Conservation (phyloP, 2,329 filamentous ascomycete genomes). For the Fusarium nurragi region DNA sequence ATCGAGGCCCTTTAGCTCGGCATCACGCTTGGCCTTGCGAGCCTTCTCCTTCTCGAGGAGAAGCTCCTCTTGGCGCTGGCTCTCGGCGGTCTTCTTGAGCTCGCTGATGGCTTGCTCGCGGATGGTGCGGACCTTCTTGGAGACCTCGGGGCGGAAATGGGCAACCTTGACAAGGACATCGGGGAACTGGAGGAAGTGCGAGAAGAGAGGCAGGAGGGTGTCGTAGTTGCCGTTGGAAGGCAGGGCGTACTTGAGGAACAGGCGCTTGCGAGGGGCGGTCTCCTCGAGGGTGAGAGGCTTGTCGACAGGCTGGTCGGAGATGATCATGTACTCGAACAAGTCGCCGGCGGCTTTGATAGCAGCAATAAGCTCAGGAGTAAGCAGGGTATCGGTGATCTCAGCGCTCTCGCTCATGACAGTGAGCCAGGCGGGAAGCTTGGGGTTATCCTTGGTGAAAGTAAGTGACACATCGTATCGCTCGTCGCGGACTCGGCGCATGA, state of each 20-base stretch:
- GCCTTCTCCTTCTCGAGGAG: conserved; percentile 75
- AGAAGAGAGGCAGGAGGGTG: conserved; percentile 77
- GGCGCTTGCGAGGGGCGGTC: conserved; percentile 83
- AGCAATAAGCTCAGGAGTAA: conserved; percentile 87
- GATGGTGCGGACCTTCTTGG: conserved; percentile 81
- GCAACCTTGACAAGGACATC: conserved; percentile 80
- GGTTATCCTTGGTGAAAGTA: conserved; percentile 90
- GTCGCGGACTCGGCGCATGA: conserved; percentile 88
- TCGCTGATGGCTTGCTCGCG: conserved; percentile 84
- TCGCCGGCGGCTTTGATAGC: conserved; percentile 83
- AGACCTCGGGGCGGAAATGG: conserved; percentile 90
- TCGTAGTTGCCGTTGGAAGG: conserved; percentile 71
- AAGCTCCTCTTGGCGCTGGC: conserved; percentile 82
- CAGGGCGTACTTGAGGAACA: conserved; percentile 80
- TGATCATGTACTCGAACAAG: conserved; percentile 82
- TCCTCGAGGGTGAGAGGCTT: conserved; percentile 88
- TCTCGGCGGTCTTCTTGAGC: conserved; percentile 82
- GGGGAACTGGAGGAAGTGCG: conserved; percentile 83
- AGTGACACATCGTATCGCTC: conserved; percentile 95
- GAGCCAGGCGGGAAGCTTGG: conserved; percentile 88
- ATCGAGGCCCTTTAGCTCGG: conserved; percentile 77
- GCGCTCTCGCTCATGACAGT: conserved; percentile 98
- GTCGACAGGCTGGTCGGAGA: conserved; percentile 89
- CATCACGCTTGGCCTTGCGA: conserved; percentile 91
- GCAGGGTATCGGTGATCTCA: conserved; percentile 86